phyloP scores from a whole-genome alignment of 2,329 filamentous ascomycete species.

The Tothia fuscella region DNA sequence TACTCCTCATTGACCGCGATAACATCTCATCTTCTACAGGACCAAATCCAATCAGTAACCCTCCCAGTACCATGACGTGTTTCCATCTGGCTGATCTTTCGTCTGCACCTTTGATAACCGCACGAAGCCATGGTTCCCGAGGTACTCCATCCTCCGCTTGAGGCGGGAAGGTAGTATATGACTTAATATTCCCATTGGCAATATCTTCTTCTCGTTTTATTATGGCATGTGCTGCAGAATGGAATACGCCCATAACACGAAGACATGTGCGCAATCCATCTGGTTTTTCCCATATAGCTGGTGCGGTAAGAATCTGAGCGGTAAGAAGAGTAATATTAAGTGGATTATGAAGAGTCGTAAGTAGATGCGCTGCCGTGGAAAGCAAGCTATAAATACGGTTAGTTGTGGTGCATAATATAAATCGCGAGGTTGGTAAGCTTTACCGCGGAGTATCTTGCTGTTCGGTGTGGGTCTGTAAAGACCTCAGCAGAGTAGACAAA shows the following conservation, averaged over 20 bases:
- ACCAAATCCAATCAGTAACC: slow-evolving; percentile 66
- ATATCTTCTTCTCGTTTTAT: slow-evolving; percentile 9
- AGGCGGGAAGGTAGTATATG: background rate
- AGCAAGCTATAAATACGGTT: slow-evolving; percentile 32
- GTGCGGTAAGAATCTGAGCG: slow-evolving; percentile 58
- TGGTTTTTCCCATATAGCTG: slow-evolving; percentile 50
- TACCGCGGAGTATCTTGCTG: slow-evolving; percentile 50
- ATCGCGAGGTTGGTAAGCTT: slow-evolving; percentile 12
- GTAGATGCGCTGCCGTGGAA: slow-evolving; percentile 54
- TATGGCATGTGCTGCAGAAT: slow-evolving; percentile 47
- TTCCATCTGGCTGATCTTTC: slow-evolving; percentile 61
- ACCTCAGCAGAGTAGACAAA: slow-evolving; percentile 53
- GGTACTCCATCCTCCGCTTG: slow-evolving; percentile 25
- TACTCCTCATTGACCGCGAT: slow-evolving; percentile 44
- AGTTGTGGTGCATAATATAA: slow-evolving; percentile 13
- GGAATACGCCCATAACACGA: slow-evolving; percentile 59
- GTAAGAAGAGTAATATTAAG: slow-evolving; percentile 63
- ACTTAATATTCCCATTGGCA: slow-evolving; percentile 11
- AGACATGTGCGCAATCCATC: slow-evolving; percentile 51
- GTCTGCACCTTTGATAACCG: slow-evolving; percentile 47
- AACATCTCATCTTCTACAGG: slow-evolving; percentile 50
- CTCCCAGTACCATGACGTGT: slow-evolving; percentile 69
- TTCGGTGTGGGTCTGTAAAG: slow-evolving; percentile 45
- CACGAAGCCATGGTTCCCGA: slow-evolving; percentile 46
- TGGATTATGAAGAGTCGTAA: slow-evolving; percentile 60